These are phyloP conservation scores for Pyrenochaeta sp. DNA, from an alignment of 2,329 filamentous ascomycete genomes.

Conservation along the genomic window DNA sequence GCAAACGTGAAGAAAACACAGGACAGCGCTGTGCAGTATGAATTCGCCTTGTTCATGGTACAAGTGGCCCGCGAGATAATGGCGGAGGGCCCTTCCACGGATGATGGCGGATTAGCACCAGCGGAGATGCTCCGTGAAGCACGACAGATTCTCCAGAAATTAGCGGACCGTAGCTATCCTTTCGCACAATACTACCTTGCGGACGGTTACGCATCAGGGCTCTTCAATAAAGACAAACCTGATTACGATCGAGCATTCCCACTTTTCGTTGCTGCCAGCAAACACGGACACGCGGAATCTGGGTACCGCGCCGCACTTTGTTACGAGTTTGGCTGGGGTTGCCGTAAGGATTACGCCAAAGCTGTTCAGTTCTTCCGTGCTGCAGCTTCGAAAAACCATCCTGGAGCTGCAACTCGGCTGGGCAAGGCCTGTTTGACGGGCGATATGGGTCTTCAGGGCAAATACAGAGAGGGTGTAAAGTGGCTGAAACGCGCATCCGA, in stretches of 20 bases:
- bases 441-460: constrained; percentile 83
- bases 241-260: constrained; percentile 93
- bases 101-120: constrained; percentile 56
- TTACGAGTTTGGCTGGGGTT: constrained; percentile 99
- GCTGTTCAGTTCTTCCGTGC: constrained; percentile 92
- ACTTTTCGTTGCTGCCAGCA: constrained; percentile 90
- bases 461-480: constrained; percentile 90
- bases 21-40: constrained; percentile 89
- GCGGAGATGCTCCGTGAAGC: constrained; percentile 83
- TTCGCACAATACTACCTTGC: constrained; percentile 98
- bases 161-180: constrained; percentile 88
- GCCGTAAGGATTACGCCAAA: constrained; percentile 86
- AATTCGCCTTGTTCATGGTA: constrained; percentile 94
- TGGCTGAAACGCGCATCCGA: constrained; percentile 96
- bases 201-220: constrained; percentile 90
- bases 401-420: constrained; percentile 91
- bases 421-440: constrained; percentile 89
- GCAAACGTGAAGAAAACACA: constrained; percentile 97
- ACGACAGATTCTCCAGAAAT: constrained; percentile 83
- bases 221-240: constrained; percentile 94
- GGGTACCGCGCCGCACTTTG: constrained; percentile 92
- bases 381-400: constrained; percentile 91
- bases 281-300: constrained; percentile 96
- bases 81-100: constrained; percentile 35
- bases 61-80: constrained; percentile 81